Evolutionary conservation across 2,329 filamentous ascomycete species (phyloP).

Genomic region (Monilinia vaccinii-corymbosi): DNA sequence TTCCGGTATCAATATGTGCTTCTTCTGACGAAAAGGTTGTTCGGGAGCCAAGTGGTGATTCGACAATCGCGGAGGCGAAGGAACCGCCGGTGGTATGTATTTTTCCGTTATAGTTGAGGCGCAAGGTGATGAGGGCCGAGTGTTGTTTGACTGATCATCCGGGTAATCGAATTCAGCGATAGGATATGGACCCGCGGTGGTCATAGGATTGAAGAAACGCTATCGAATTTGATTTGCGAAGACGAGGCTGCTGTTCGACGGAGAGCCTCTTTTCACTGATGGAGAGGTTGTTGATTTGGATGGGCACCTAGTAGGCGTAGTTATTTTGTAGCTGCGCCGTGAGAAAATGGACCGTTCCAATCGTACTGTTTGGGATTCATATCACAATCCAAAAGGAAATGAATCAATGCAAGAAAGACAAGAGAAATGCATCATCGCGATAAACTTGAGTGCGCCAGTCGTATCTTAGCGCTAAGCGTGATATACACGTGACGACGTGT

Average conservation of each 20-base stretch:
- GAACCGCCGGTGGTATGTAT: conserved; percentile 48
- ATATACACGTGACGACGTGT: not conserved
- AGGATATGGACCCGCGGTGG: conserved; percentile 5
- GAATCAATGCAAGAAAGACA: not conserved
- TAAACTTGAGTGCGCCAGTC: conserved; percentile 2
- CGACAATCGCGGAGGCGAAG: conserved; percentile 49
- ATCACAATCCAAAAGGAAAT: not conserved
- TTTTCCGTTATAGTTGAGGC: conserved; percentile 37
- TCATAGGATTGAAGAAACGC: conserved; percentile 7
- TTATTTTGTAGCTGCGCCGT: not conserved
- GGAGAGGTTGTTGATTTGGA: not conserved
- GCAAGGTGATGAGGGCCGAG: conserved; percentile 5
- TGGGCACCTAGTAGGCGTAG: too few relatives aligned
- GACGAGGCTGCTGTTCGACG: not conserved
- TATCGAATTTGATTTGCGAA: not conserved
- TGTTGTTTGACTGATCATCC: conserved; percentile 4
- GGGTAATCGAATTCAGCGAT: not conserved
- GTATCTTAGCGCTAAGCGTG: not conserved
- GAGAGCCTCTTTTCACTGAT: not conserved
- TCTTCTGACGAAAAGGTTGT: conserved; percentile 11
- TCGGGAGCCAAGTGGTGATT: conserved; percentile 45
- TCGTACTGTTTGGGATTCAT: not conserved
- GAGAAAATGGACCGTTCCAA: not conserved
- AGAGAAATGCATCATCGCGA: conserved; percentile 2
- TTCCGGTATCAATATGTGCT: conserved; percentile 4